Conservation (phyloP, 805 yeast species). For the Huiozyma naganishii region DNA sequence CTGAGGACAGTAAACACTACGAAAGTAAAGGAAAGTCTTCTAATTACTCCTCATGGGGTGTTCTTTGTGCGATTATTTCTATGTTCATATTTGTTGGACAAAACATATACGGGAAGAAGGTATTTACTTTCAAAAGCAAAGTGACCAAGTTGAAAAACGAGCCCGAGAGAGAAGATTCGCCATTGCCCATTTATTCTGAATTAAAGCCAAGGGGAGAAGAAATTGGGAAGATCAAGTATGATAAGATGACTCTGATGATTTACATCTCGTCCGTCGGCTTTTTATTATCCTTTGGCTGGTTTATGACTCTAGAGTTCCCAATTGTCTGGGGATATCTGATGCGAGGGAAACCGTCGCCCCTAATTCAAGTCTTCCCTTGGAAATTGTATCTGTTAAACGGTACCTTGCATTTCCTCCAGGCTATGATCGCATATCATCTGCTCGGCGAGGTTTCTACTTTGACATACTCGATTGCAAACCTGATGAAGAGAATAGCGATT, state of each 20-base stretch:
- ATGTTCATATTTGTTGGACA: constrained; percentile 73
- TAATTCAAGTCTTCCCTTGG: constrained; percentile 32
- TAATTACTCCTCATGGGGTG: constrained; percentile 34
- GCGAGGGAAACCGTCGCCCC: constrained; percentile 13
- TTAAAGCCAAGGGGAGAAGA: background rate
- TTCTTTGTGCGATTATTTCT: constrained; percentile 56
- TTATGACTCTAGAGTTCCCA: constrained; percentile 52
- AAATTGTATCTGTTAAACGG: constrained; percentile 55
- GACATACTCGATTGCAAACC: constrained; percentile 74
- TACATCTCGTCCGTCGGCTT: constrained; percentile 73
- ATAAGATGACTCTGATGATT: constrained; percentile 68
- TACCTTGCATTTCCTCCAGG: constrained; percentile 66
- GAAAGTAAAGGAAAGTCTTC: background rate
- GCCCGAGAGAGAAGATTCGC: constrained; percentile 9
- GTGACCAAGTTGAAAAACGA: background rate
- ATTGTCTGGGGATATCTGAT: constrained; percentile 13
- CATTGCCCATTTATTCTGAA: constrained; percentile 10
- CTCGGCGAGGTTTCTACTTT: constrained; percentile 75
- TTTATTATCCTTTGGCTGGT: constrained; percentile 60
- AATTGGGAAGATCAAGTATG: constrained; percentile 34
- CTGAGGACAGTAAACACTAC: constrained; percentile 11
- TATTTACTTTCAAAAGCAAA: constrained; percentile 41
- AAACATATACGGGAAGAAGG: constrained; percentile 76
- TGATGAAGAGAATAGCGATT: constrained; percentile 80
- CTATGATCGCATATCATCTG: constrained; percentile 69